Conservation (phyloP, 129 eudicot genomes). For the Dittrichia graveolens region DNA sequence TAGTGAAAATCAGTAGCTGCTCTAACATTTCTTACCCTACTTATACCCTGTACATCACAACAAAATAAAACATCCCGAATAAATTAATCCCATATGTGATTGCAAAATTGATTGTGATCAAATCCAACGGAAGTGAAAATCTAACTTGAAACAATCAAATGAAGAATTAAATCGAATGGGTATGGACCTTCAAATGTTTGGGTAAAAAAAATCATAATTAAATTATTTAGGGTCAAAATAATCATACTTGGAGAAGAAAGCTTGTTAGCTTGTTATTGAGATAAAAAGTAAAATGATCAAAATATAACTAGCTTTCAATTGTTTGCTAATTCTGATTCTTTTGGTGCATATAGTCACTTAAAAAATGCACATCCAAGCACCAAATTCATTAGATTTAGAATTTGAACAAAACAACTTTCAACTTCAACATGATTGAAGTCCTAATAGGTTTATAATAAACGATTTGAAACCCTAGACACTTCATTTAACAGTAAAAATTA, state of each 20-base stretch:
- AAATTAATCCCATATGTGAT: neutral
- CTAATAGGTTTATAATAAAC: neutral
- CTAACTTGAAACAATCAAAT: too few relatives aligned
- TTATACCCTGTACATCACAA: conserved; percentile 42
- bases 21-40: conserved; percentile 67
- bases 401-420: neutral
- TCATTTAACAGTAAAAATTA: neutral
- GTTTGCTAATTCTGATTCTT: neutral
- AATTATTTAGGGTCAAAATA: too few relatives aligned
- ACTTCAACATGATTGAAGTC: conserved; percentile 7
- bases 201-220: too few relatives aligned
- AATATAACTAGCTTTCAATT: too few relatives aligned
- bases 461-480: conserved; percentile 14
- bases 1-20: conserved; percentile 86
- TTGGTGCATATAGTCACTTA: neutral
- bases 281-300: too few relatives aligned
- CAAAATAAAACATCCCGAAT: conserved; percentile 23
- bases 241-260: too few relatives aligned
- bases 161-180: neutral
- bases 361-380: neutral
- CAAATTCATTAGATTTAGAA: neutral
- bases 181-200: too few relatives aligned
- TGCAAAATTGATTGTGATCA: neutral
- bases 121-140: neutral
- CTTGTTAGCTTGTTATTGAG: too few relatives aligned